Base-by-base conservation (phyloP, 2,329 filamentous ascomycete species). In the Aspergillus sp. region DNA sequence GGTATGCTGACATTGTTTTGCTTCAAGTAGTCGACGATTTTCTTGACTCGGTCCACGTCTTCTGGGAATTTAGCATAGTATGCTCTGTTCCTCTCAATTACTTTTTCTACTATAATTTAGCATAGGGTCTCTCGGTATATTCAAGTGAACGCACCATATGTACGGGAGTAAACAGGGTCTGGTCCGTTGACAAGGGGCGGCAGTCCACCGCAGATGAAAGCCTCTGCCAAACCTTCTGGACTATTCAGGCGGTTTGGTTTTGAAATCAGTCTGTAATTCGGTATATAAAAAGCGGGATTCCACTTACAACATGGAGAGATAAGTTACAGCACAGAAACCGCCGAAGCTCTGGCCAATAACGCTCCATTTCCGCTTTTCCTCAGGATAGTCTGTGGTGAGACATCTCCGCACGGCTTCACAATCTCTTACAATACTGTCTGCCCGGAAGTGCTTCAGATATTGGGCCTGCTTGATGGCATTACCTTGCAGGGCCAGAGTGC, bases 291-390 rank as follows among this genome's bases (percentile, higher is more conserved):
- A 33, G 11, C 23, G 9, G 11, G 17, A 17, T 23, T 24, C 35
- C 23, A 73, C 78, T 70, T 65, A 82, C 79, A 81, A 87, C 71
- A 90, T 86, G 2, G 90, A 95, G 15, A 98, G 83, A 73, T 97
- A 98, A 7, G 89, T 93, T 35, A 91, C 80, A 48, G 82, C 83
- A 69, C 92, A 90, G 74, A 96, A 97, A 1, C 93, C 93, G 40
- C 93, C 93, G 73, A 96, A 98, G 15, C 89, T 93, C 76, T 97
- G 93, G 8, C 93, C 93, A 61, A 96, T 88, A 31, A 95, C 83
- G 57, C 87, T 89, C 93, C 93, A 97, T 70, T 88, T 87, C 71
- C 86, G 84, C 70, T 89, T 86, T 48, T 88, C 84, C 21, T 83
- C 79, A 0, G 89, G 86, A 66, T 86, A 90, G 52, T 87, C 85